A percentile compares a stretch with the other conserved stretches of the same genome.
These are phyloP conservation scores for Podospora sp. DNA, from an alignment of 495 filamentous ascomycete species.

Conservation along the genomic window DNA sequence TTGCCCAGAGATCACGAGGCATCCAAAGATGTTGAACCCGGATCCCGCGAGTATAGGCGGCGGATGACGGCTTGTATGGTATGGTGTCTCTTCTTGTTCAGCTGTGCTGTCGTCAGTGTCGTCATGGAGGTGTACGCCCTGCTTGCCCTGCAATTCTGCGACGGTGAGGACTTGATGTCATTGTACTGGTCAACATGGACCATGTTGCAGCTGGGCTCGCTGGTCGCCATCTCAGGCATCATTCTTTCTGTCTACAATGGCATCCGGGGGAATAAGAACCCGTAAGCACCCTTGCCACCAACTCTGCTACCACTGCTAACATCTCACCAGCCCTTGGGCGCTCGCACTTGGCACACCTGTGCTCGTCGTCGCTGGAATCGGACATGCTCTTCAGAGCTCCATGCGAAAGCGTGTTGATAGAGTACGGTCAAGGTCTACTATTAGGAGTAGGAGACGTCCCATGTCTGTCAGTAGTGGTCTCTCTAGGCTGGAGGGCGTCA, in stretches of 20 bases:
- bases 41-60: slow-evolving; percentile 25
- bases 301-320: not conserved
- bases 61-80: slow-evolving; percentile 37
- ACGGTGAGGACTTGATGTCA: slow-evolving; percentile 51
- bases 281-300: slow-evolving; percentile 29
- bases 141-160: slow-evolving; percentile 50
- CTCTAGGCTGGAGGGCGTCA: slow-evolving; percentile 21
- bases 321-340: slow-evolving; percentile 42
- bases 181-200: slow-evolving; percentile 55
- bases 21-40: slow-evolving; percentile 27
- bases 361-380: slow-evolving; percentile 48
- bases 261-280: slow-evolving; percentile 42
- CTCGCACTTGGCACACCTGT: slow-evolving; percentile 53
- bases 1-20: slow-evolving; percentile 25
- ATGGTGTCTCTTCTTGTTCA: slow-evolving; percentile 37
- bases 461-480: slow-evolving; percentile 23
- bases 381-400: slow-evolving; percentile 42
- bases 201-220: slow-evolving; percentile 49
- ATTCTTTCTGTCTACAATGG: slow-evolving; percentile 44
- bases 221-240: slow-evolving; percentile 54
- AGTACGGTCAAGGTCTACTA: slow-evolving; percentile 26
- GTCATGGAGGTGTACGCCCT: slow-evolving; percentile 48
- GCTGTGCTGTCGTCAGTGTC: slow-evolving; percentile 36
- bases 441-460: slow-evolving; percentile 13
- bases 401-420: slow-evolving; percentile 33